Evolutionary conservation across 257 asterid species (phyloP), one percentile per base, ranked within the genome.

Genomic region (Cinchona pubescens): DNA sequence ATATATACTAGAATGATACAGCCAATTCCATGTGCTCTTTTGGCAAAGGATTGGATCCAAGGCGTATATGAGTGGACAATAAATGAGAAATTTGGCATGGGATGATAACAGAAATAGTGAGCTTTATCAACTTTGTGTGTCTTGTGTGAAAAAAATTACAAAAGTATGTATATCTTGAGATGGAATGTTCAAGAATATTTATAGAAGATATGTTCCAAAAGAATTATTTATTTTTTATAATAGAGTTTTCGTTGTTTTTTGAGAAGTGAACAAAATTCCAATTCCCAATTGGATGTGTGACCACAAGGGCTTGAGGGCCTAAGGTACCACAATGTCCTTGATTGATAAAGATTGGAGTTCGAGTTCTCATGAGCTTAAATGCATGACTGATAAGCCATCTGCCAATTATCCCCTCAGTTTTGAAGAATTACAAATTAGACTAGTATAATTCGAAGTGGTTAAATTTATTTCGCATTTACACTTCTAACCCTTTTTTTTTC

Each of bases 201-300:
- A 53, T n/a, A 19, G 27, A 51, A 53, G 10, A 53, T 53, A 53
- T 21, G 29, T 53, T 53, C 60, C 60, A 21, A 53, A 53, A 53
- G 23, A 6, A 38, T 38, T 38, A 3, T 38, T 19, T 0, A 18
- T 7, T 7, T 25, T 25, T 23, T n/a, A n/a, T n/a, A n/a, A n/a
- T n/a, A n/a, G n/a, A n/a, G n/a, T n/a, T n/a, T n/a, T 9, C 15
- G 8, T 3, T 12, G 34, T 58, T 58, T 56, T 53, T 19, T 37
- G 12, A 37, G 14, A 37, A 67, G 49, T 66, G 46, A 66, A 38
- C 58, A 67, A 66, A 53, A 29, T 15, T 55, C 67, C 67, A 66
- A 51, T 56, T 23, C n/a, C 62, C 23, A 66, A 40, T 75, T 51
- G n/a, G 37, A 23, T 53, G 67, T 75, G 74, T 18, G 68, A 53